Conservation (phyloP, 2,329 filamentous ascomycete species). For the Botrytis tulipae region DNA sequence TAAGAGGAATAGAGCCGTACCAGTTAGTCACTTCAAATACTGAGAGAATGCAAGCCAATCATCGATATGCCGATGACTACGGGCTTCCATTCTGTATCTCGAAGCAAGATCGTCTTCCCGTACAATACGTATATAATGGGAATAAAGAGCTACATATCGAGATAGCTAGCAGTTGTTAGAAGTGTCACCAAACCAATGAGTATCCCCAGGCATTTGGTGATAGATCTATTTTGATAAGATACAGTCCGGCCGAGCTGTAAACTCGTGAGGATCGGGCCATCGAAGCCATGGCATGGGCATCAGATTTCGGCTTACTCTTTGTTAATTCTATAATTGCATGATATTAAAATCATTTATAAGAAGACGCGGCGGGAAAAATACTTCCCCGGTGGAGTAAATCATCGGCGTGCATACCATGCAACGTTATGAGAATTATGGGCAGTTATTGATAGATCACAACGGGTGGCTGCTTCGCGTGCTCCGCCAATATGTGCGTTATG, state of each 20-base stretch:
- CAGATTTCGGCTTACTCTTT: constrained; percentile 7
- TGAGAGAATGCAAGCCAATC: neutral
- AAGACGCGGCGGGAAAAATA: neutral
- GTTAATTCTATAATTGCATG: neutral
- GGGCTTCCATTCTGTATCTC: neutral
- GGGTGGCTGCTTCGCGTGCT: constrained; percentile 16
- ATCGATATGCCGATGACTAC: constrained; percentile 8
- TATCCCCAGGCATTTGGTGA: neutral
- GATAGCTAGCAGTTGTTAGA: neutral
- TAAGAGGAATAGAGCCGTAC: constrained; percentile 1
- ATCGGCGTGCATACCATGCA: constrained; percentile 7
- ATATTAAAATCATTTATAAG: neutral
- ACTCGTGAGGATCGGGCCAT: neutral
- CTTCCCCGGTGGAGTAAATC: constrained; percentile 11
- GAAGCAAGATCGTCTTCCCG: neutral
- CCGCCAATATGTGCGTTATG: constrained; percentile 12
- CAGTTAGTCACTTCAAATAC: neutral
- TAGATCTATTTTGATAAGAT: constrained; percentile 1
- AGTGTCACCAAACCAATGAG: neutral
- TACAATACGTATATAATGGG: neutral
- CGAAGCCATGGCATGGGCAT: neutral
- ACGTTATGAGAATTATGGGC: neutral
- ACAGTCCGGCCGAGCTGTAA: neutral
- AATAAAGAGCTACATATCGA: neutral
- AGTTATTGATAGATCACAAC: constrained; percentile 9